phyloP scores from a whole-genome alignment of 164 flowering plant species.

The Taxillus chinensis region DNA sequence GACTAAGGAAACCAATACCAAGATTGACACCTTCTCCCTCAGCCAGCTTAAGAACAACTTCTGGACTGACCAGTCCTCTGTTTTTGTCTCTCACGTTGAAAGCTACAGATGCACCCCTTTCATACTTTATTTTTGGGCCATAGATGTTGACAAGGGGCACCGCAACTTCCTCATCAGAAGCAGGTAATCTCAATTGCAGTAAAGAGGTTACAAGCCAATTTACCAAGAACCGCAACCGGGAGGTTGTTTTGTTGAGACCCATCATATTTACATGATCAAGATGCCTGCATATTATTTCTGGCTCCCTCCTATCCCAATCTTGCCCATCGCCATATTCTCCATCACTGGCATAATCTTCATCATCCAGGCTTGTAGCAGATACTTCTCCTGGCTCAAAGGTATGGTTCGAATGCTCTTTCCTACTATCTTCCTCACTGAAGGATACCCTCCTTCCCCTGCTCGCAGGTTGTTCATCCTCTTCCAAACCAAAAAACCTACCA shows the following conservation, averaged over 20 bases:
- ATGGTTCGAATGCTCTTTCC: constrained; percentile 30
- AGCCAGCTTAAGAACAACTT: constrained; percentile 61
- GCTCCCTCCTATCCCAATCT: constrained; percentile 68
- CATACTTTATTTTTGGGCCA: constrained; percentile 64
- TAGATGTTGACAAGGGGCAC: constrained; percentile 50
- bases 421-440: constrained; percentile 63
- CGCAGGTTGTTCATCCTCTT: constrained; percentile 45
- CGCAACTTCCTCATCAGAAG: constrained; percentile 26
- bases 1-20: constrained; percentile 45
- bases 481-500: constrained; percentile 67
- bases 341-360: constrained; percentile 44
- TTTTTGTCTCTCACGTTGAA: constrained; percentile 54
- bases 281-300: constrained; percentile 47
- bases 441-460: constrained; percentile 74
- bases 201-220: constrained; percentile 81
- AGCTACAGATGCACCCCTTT: constrained; percentile 66
- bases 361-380: constrained; percentile 46
- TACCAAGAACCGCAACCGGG: constrained; percentile 47
- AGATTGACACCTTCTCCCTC: constrained; percentile 53
- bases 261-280: constrained; percentile 66
- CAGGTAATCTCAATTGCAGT: constrained; percentile 44
- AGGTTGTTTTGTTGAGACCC: constrained; percentile 59
- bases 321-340: constrained; percentile 58
- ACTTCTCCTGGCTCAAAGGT: constrained; percentile 54
- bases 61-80: constrained; percentile 42